phyloP scores from a whole-genome alignment of 208 protist species.

The Trypanosoma brucei region DNA sequence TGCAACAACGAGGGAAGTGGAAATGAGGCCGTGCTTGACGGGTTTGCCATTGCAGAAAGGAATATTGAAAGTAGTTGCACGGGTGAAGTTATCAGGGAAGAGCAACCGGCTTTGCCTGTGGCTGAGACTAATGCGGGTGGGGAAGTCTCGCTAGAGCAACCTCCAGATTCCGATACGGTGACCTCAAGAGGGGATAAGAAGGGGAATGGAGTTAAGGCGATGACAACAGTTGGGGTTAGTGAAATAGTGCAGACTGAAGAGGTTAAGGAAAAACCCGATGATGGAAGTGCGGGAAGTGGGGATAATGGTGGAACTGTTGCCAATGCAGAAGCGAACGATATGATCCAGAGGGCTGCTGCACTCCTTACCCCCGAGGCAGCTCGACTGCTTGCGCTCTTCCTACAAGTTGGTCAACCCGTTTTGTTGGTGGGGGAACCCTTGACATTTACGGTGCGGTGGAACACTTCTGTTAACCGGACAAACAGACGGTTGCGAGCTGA shows the following conservation, averaged over 20 bases:
- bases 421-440: constrained; percentile 34
- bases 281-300: constrained; percentile 24
- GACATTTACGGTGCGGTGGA: constrained; percentile 59
- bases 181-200: neutral
- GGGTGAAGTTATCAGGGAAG: no score
- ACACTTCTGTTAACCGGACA: constrained; percentile 30
- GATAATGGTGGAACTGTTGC: constrained; percentile 10
- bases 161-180: no score
- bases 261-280: neutral
- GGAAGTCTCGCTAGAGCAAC: no score
- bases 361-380: constrained; percentile 42
- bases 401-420: constrained; percentile 27
- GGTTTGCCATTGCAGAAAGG: no score
- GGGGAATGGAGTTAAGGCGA: constrained; percentile 1
- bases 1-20: neutral
- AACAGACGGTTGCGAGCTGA: constrained; percentile 62
- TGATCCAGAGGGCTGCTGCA: constrained; percentile 23
- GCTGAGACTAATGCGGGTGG: no score
- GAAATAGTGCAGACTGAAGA: neutral
- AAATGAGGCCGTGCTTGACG: neutral
- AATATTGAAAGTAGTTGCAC: no score
- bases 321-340: neutral
- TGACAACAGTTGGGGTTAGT: constrained; percentile 1
- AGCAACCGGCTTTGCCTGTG: no score
- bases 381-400: constrained; percentile 42